Evolutionary conservation across 805 yeast species (phyloP).

Genomic region (Alloascoidea africana): DNA sequence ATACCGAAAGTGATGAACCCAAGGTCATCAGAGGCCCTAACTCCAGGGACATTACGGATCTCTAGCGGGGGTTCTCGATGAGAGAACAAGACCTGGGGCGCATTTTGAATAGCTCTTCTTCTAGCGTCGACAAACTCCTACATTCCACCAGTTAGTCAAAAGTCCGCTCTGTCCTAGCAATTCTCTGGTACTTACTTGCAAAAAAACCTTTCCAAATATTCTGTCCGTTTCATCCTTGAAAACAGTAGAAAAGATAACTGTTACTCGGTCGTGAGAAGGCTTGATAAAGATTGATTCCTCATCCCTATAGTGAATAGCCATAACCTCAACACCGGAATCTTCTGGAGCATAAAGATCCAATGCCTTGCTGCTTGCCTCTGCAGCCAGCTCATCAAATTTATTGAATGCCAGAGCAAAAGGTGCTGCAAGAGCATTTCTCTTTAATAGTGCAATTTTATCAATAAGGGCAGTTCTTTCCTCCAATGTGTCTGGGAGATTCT

Average conservation of each 20-base stretch:
- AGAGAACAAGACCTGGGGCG: conserved; percentile 92
- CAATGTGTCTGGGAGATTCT: conserved; percentile 20
- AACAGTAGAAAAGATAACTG: conserved; percentile 87
- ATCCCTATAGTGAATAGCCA: conserved; percentile 76
- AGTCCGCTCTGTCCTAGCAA: conserved; percentile 13
- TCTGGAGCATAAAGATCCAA: conserved; percentile 24
- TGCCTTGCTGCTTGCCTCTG: conserved; percentile 18
- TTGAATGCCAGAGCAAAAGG: conserved; percentile 81
- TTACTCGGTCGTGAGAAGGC: conserved; percentile 91
- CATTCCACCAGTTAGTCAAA: conserved; percentile 19
- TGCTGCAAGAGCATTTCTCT: conserved; percentile 81
- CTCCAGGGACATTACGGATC: conserved; percentile 29
- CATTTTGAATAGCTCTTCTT: conserved; percentile 88
- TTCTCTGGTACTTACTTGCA: conserved; percentile 27
- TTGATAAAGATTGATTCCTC: conserved; percentile 82
- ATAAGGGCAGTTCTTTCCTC: conserved; percentile 40
- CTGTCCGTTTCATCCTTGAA: conserved; percentile 96
- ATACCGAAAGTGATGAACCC: conserved; percentile 43
- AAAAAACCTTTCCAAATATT: conserved; percentile 73
- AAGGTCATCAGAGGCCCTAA: conserved; percentile 24
- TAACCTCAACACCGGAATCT: conserved; percentile 34
- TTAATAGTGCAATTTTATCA: conserved; percentile 54
- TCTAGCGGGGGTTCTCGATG: conserved; percentile 91
- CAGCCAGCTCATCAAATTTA: conserved; percentile 57
- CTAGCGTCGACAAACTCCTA: conserved; percentile 90